Evolutionary conservation across 495 filamentous ascomycete genomes (phyloP), one percentile per base, ranked within the genome.

Genomic region (Annulohypoxylon nitens): DNA sequence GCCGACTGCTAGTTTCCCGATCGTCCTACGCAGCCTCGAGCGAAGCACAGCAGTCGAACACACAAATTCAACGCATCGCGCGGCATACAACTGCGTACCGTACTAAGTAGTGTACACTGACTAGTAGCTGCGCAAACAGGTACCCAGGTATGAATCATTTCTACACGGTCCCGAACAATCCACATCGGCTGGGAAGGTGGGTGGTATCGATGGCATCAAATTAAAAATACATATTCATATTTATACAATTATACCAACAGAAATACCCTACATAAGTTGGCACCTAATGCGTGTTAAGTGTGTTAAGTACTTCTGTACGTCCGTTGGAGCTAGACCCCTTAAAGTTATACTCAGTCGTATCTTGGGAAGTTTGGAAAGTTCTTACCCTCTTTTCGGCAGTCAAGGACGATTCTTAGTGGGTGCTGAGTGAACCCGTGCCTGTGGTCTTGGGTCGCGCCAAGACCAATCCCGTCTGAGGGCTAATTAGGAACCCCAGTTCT

Each of bases 381-480:
- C 64, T 67, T 20, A 70, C 61, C 39, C 45, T 74, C 66, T 71
- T 51, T 54, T 67, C 67, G 62, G 67, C 61, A 55, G 55, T 61
- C 67, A 63, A 50, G 67, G 41, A 73, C 73, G 69, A 75, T 50
- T 34, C 41, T 67, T 11, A 66, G 66, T 75, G 73, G 73, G 48
- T 53, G 64, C 51, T 72, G 58, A 66, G 63, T 70, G 73, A 71
- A 75, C 73, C 73, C 73, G 73, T 75, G 73, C 73, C 73, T 75
- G 55, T 75, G 73, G 73, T 64, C 69, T 73, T 71, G 73, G 73
- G 68, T 69, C 68, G 18, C n/a, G 73, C 73, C 73, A 75, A 75
- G 73, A 69, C 47, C 66, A 60, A 45, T 68, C 61, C 64, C 64
- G 63, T 71, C 57, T 7, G 26, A 36, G 41, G 65, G 36, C 45